Conservation (phyloP, 2,329 filamentous ascomycete species). For the Rhexocercosporidium sp. region DNA sequence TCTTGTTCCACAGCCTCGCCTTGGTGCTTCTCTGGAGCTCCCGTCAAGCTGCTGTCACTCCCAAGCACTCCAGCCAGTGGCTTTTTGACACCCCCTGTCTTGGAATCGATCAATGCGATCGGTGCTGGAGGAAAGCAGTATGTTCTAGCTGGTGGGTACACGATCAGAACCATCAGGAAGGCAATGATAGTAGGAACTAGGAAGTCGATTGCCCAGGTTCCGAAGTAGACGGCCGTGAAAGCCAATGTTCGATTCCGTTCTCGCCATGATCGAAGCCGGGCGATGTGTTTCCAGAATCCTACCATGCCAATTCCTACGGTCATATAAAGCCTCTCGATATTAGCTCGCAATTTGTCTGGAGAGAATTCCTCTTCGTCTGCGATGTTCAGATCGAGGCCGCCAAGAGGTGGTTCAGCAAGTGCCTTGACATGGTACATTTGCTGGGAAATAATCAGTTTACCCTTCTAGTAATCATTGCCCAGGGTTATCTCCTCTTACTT, state of each 20-base stretch:
- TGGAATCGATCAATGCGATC: slow-evolving; percentile 71
- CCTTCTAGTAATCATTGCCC: not conserved
- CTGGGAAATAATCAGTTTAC: slow-evolving; percentile 46
- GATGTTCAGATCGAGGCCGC: slow-evolving; percentile 78
- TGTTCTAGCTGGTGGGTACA: slow-evolving; percentile 65
- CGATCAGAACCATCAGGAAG: slow-evolving; percentile 68
- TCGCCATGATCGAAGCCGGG: slow-evolving; percentile 78
- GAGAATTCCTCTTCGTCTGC: slow-evolving; percentile 85
- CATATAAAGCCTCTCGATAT: slow-evolving; percentile 82
- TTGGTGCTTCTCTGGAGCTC: slow-evolving; percentile 81
- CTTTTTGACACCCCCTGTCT: slow-evolving; percentile 77
- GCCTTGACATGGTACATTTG: slow-evolving; percentile 36
- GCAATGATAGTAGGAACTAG: slow-evolving; percentile 64
- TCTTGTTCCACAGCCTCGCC: slow-evolving; percentile 85
- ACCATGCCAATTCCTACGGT: slow-evolving; percentile 73
- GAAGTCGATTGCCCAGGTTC: slow-evolving; percentile 77
- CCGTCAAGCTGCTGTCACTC: slow-evolving; percentile 77
- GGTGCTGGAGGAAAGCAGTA: slow-evolving; percentile 79
- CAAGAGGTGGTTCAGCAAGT: slow-evolving; percentile 53
- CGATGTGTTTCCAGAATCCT: slow-evolving; percentile 73
- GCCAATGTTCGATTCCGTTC: slow-evolving; percentile 70
- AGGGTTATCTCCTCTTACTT: slow-evolving; percentile 20
- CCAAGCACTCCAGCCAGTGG: slow-evolving; percentile 77
- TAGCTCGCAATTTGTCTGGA: slow-evolving; percentile 80
- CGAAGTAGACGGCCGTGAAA: slow-evolving; percentile 61